These are phyloP conservation scores for Lodderomyces metapsilosis DNA, from an alignment of 1,139 yeast species.

Conservation along the genomic window DNA sequence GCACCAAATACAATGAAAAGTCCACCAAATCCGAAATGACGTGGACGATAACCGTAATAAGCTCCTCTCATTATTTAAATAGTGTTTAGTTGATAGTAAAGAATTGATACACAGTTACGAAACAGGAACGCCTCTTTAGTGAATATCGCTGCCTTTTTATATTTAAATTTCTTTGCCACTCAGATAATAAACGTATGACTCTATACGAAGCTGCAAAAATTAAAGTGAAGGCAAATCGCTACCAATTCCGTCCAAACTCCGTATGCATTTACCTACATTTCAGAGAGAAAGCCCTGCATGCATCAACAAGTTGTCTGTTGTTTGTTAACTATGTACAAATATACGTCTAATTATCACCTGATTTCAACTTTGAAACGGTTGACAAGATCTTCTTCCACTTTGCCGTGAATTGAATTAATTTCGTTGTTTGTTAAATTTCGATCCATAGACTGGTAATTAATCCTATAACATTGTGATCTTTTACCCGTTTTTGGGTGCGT, in stretches of 20 bases:
- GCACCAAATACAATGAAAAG: constrained; percentile 8
- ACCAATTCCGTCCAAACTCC: constrained; percentile 3
- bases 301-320: too few relatives aligned
- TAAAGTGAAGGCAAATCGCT: neutral
- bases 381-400: constrained; percentile 57
- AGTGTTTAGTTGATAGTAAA: too few relatives aligned
- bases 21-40: constrained; percentile 10
- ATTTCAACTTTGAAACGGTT: constrained; percentile 58
- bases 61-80: constrained; percentile 3
- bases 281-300: too few relatives aligned
- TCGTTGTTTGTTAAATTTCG: constrained; percentile 82
- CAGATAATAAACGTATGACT: neutral
- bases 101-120: too few relatives aligned
- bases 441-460: constrained; percentile 95
- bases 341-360: constrained; percentile 33
- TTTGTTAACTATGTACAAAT: neutral
- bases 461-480: constrained; percentile 81
- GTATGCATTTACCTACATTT: too few relatives aligned
- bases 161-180: too few relatives aligned
- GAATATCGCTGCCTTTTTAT: too few relatives aligned
- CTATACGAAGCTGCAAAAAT: neutral
- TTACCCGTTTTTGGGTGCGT: constrained; percentile 78
- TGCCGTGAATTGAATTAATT: constrained; percentile 65
- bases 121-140: too few relatives aligned
- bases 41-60: constrained; percentile 7